Evolutionary conservation across 2,329 filamentous ascomycete species (phyloP).

Genomic region (Ascomycota sp.): DNA sequence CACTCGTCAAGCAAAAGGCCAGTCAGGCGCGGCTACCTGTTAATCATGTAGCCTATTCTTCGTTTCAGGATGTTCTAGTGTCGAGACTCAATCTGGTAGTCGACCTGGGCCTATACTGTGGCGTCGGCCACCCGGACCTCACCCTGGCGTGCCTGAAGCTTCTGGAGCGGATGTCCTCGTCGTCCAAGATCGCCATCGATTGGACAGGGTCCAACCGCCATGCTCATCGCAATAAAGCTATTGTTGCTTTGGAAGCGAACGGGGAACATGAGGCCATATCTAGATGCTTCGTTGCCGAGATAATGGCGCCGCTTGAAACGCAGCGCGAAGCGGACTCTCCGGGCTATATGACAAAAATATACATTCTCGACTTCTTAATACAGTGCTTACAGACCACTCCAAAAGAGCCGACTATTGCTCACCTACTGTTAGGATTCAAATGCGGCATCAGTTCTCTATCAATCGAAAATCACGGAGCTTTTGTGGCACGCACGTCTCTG

Average conservation of each 20-base stretch:
- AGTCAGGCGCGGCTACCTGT: constrained; percentile 39
- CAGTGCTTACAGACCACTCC: constrained; percentile 57
- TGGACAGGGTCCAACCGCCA: constrained; percentile 41
- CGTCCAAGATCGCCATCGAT: constrained; percentile 55
- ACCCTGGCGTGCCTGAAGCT: constrained; percentile 65
- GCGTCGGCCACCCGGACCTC: constrained; percentile 61
- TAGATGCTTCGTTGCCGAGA: constrained; percentile 47
- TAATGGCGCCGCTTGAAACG: constrained; percentile 51
- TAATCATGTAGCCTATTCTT: constrained; percentile 51
- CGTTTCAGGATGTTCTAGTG: constrained; percentile 79
- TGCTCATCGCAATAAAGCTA: constrained; percentile 58
- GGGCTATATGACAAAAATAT: constrained; percentile 63
- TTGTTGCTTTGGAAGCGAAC: constrained; percentile 70
- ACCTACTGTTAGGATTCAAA: constrained; percentile 73
- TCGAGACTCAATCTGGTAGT: constrained; percentile 62
- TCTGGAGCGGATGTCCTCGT: constrained; percentile 70
- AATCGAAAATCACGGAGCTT: constrained; percentile 46
- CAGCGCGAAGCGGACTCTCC: constrained; percentile 48
- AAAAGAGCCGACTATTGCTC: constrained; percentile 68
- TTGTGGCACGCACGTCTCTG: constrained; percentile 51
- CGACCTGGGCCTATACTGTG: constrained; percentile 70
- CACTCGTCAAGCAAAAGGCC: constrained; percentile 48
- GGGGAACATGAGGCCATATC: constrained; percentile 66
- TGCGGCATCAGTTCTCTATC: constrained; percentile 53
- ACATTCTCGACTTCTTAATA: constrained; percentile 70